Evolutionary conservation across 305 asterid species (phyloP).

Genomic region (Fraxinus sp.): DNA sequence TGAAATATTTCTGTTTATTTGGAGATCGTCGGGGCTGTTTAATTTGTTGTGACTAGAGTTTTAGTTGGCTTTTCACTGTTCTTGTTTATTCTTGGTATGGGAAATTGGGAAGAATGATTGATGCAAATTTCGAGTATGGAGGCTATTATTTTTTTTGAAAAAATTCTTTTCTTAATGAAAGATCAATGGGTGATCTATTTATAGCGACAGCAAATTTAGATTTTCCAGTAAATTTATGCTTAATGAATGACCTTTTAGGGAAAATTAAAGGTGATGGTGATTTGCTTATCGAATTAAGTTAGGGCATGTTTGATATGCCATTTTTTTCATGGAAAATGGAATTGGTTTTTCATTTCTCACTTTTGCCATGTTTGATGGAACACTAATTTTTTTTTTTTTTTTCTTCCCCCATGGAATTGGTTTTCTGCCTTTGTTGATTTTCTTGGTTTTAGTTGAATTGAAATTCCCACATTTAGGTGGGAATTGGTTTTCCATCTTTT

Average conservation of each 20-base stretch:
- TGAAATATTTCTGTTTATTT: not conserved
- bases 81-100: not conserved
- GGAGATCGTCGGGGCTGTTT: not conserved
- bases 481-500: no score
- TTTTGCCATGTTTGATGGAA: no score
- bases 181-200: not conserved
- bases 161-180: not conserved
- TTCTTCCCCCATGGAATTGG: no score
- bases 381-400: no score
- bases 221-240: not conserved
- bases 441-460: no score
- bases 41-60: slow-evolving; percentile 8
- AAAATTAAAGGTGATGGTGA: not conserved
- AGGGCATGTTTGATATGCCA: no score
- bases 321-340: no score
- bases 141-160: not conserved
- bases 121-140: not conserved
- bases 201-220: not conserved
- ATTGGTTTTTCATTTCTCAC: no score
- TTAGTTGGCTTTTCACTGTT: not conserved
- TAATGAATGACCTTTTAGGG: not conserved
- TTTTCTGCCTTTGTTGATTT: no score
- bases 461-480: no score
- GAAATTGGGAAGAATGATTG: slow-evolving; percentile 4
- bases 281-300: not conserved